Evolutionary conservation across 768 basidiomycete genomes (phyloP), one percentile per base, ranked within the genome.

Genomic region (Boletellus emodensis): DNA sequence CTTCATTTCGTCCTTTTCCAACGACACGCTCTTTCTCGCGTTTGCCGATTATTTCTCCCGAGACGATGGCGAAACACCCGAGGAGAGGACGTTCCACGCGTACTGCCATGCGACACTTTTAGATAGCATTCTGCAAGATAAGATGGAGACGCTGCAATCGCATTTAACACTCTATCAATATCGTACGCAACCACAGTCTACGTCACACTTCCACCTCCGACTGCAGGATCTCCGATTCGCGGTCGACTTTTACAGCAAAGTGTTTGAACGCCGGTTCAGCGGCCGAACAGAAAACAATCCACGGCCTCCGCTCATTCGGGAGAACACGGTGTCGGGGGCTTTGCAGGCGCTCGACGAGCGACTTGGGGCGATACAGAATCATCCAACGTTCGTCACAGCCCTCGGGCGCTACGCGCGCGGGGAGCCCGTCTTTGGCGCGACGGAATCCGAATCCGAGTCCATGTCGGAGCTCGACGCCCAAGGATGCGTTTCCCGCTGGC

Each of bases 81-180:
- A 75, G 24, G 87, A 89, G 58, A 75, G 73, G 39, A 63, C 82
- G 10, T 83, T 90, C 63, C 80, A 83, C 51, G 75, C 75, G 10
- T 93, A 87, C 57, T 85, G 87, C 57, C 83, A 87, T 57, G 87
- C 89, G 0, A 77, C 80, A 26, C 67, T 93, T 12, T 75, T 94
- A 38, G 94, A 97, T 64, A 87, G 89, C 68, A 86, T 97, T 44
- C 72, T 93, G n/a, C 84, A 90, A 63, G 94, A 94, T 69, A 96
- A 95, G 63, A 83, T 87, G 12, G 79, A 83, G 51, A 84, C 87
- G 0, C 69, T 94, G 4, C 83, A 86, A 57, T 76, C 85, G 0
- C 87, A 92, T 62, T 71, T 94, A 3, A 81, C 81, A 1, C 63
- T 94, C 26, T 90, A 84, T 61, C 77, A 74, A 43, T 83, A 83